Evolutionary conservation across 441 rosid species (phyloP).

Genomic region (Syzygium syzygioides): DNA sequence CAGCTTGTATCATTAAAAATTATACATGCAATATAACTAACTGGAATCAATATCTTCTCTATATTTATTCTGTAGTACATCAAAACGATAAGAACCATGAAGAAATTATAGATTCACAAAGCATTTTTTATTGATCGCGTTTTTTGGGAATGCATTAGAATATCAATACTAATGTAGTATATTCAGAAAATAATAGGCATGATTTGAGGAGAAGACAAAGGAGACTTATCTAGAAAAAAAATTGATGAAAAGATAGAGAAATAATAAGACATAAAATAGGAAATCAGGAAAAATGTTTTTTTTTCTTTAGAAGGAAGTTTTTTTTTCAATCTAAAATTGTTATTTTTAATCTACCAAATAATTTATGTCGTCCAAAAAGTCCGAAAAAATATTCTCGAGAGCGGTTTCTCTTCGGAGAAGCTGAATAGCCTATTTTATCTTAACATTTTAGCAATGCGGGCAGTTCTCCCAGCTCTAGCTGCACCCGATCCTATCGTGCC

Average conservation of each 20-base stretch:
- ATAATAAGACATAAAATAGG: no score
- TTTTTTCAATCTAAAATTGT: neutral
- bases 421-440: neutral
- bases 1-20: neutral
- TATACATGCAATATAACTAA: neutral
- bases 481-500: neutral
- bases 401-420: neutral
- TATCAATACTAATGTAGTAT: neutral
- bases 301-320: neutral
- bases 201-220: neutral
- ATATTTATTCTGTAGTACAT: neutral
- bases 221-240: no score
- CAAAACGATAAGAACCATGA: neutral
- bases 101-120: neutral
- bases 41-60: neutral
- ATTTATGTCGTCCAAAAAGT: neutral
- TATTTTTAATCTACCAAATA: neutral
- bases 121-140: neutral
- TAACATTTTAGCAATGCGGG: neutral
- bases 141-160: neutral
- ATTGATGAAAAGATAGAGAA: no score
- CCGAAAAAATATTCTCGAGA: neutral
- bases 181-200: neutral
- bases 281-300: neutral
- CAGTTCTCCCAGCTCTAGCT: neutral